Conservation (phyloP, 495 filamentous ascomycete species). For the Aspergillus leporis region DNA sequence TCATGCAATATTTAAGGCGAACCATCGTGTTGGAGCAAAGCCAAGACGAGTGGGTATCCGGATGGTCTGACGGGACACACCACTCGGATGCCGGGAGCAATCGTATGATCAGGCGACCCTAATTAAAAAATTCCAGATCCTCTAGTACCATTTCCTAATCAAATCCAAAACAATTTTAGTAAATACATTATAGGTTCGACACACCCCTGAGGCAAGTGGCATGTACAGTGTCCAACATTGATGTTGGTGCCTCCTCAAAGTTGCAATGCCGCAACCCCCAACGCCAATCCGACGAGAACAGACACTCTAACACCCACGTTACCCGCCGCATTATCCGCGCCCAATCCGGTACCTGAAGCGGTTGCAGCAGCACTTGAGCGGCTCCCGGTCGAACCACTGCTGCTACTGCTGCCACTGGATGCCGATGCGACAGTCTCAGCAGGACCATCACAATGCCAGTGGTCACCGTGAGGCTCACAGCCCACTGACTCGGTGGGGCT, state of each 20-base stretch:
- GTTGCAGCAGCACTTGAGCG: background rate
- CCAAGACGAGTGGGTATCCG: slow-evolving; percentile 13
- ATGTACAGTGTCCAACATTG: background rate
- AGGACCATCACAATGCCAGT: slow-evolving; percentile 31
- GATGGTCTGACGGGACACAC: slow-evolving; percentile 27
- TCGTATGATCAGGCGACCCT: slow-evolving; percentile 12
- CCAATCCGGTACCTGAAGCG: slow-evolving; percentile 5
- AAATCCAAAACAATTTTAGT: background rate
- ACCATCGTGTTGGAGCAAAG: background rate
- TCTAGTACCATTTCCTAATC: background rate
- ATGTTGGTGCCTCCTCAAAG: background rate
- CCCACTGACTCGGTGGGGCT: slow-evolving; percentile 29
- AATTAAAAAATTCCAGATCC: background rate
- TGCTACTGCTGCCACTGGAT: background rate
- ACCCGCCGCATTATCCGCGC: slow-evolving; percentile 13
- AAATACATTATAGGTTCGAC: background rate
- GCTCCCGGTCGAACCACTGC: slow-evolving; percentile 1
- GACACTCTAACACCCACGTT: slow-evolving; percentile 9
- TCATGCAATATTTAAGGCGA: background rate
- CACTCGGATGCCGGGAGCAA: slow-evolving; percentile 21
- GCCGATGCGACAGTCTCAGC: slow-evolving; percentile 8
- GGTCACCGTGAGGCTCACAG: slow-evolving; percentile 30
- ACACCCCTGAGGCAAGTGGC: background rate
- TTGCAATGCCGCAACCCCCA: slow-evolving; percentile 13
- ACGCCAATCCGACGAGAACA: slow-evolving; percentile 10